Evolutionary conservation across 345 rosid species (phyloP).

Genomic region (Populus tremula): DNA sequence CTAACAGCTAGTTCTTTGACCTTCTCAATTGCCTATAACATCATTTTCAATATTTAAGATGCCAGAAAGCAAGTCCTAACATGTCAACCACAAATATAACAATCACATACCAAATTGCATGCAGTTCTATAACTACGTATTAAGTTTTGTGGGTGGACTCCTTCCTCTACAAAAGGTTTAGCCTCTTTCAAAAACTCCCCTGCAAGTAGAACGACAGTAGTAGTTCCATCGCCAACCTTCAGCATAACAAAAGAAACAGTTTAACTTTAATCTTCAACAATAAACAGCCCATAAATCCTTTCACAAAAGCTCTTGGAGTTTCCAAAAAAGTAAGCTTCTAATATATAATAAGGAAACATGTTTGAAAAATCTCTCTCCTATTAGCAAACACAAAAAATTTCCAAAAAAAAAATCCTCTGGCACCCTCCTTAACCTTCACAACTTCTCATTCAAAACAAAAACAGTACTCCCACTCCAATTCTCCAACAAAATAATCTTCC

Average conservation of each 20-base stretch:
- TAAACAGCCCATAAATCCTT: background rate
- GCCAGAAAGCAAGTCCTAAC: background rate
- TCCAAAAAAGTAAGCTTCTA: background rate
- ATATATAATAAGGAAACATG: background rate
- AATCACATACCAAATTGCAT: slow-evolving; percentile 48
- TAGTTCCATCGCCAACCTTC: slow-evolving; percentile 98
- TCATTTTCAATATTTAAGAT: background rate
- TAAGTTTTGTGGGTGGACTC: slow-evolving; percentile 91
- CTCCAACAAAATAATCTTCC: background rate
- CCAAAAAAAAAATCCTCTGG: background rate
- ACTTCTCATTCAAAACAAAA: background rate
- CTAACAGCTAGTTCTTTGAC: slow-evolving; percentile 76
- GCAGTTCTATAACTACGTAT: slow-evolving; percentile 90
- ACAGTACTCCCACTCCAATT: background rate
- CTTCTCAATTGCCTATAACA: slow-evolving; percentile 74
- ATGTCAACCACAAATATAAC: background rate
- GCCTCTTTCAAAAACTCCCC: slow-evolving; percentile 97
- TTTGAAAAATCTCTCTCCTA: background rate
- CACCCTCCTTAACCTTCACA: background rate
- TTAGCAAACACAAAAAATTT: background rate
- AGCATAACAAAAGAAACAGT: slow-evolving; percentile 4
- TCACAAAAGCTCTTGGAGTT: background rate
- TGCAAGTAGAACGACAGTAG: slow-evolving; percentile 91
- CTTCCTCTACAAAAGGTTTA: slow-evolving; percentile 93
- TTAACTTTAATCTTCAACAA: background rate